Conservation (phyloP, 2,329 filamentous ascomycete genomes). For the Cytospora schulzeri region DNA sequence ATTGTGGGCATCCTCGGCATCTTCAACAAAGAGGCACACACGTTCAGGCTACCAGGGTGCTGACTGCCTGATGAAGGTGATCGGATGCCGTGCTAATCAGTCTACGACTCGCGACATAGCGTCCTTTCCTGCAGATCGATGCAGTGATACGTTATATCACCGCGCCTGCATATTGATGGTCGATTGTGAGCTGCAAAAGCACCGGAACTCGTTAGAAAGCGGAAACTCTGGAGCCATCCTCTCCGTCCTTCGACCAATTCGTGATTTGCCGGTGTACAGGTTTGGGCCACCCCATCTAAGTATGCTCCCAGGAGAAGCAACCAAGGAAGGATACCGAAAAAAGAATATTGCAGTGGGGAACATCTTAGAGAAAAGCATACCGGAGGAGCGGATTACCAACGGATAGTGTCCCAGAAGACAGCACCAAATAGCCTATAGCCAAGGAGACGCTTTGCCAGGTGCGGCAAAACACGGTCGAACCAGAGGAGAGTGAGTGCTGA, state of each 20-base stretch:
- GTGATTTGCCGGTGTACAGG: not conserved
- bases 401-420: not conserved
- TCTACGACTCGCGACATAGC: not conserved
- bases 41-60: not conserved
- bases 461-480: not conserved
- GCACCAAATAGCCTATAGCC: not conserved
- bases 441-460: not conserved
- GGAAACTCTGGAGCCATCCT: not conserved
- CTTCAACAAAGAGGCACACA: not conserved
- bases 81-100: not conserved
- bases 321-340: not conserved
- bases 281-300: not conserved
- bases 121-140: not conserved
- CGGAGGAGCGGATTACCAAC: not conserved
- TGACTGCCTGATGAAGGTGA: not conserved
- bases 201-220: not conserved
- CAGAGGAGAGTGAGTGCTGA: not conserved
- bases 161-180: not conserved
- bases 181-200: not conserved
- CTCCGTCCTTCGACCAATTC: not conserved
- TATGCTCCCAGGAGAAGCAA: not conserved
- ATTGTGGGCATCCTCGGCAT: not conserved
- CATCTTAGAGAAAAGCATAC: not conserved
- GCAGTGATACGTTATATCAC: not conserved
- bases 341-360: not conserved